Evolutionary conservation across 2,329 filamentous ascomycete species (phyloP), one percentile per base, ranked within the genome.

Genomic region (Neofusicoccum sp.): DNA sequence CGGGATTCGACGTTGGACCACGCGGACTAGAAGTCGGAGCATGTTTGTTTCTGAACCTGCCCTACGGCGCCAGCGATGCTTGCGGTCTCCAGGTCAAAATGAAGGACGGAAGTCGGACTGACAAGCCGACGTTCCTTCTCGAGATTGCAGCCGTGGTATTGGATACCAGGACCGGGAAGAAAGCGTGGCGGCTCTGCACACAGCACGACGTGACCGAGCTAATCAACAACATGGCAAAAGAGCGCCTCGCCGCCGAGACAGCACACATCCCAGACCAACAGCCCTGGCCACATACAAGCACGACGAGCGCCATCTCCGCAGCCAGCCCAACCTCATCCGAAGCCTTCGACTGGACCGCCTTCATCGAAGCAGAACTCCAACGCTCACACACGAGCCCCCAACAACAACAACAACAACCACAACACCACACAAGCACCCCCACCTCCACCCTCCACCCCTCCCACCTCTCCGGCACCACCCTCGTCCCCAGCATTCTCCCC

Each of bases 41-140:
- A 14, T 59, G 57, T 11, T 20, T 59, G 14, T 59, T 59, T 28
- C 57, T 59, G n/a, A 59, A 59, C 33, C 20, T 59, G 11, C 57
- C 51, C 9, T 56, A 56, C 9, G 51, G 36, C 4, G 51, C 51
- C 38, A 56, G 33, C 16, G 51, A 56, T 43, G 36, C 51, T 3
- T 56, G 51, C 38, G 28, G 38, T 16, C 38, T 56, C 1, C 51
- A 56, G n/a, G 8, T 56, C 36, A 56, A 33, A 11, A 56, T 56
- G 51, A 43, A 31, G 38, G 51, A 56, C 7, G 51, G 51, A 4
- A 56, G 36, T 14, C 8, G 26, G 6, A 20, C 36, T 16, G 38
- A 56, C 9, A 8, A 43, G 12, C 51, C 38, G 4, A 56, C n/a
- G 9, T 56, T 56, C 36, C 4, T 56, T n/a, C 51, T 56, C 14